Evolutionary conservation across 2,329 filamentous ascomycete species (phyloP), one percentile per base, ranked within the genome.

Genomic region (Dactylellina parvicollis): DNA sequence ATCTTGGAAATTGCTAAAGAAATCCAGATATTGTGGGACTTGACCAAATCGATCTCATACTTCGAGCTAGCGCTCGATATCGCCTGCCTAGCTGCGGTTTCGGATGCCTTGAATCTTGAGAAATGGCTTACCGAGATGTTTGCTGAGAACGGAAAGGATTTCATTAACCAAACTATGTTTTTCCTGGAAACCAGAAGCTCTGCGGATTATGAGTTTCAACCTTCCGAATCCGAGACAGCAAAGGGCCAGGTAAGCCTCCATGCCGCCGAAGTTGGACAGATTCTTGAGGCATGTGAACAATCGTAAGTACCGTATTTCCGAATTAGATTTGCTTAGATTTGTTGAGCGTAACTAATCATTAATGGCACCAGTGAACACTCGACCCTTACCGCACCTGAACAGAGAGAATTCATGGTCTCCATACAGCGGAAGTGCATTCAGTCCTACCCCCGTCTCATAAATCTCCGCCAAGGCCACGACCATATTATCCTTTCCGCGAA

Each of bases 401-500:
- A 87, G 57, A 85, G 90, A 55, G 89, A 94, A 59, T 84, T 96
- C 22, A 92, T 95, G 54, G 83, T 88, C 12, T 87, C 74, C 26
- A 76, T 96, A 26, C 93, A 97, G 81, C 87, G 94, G 30, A 87
- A 89, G 59, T 97, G 93, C 80, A 92, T 99, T 75, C 93, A 93
- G 65, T 90, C 91, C 0, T 99, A 98, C 78, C 96, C 95, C 5
- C 87, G 95, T 44, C 83, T 99, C 28, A 96, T 99, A 83, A 99
- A 99, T 79, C 98, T 96, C 77, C 93, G 92, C 1, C 92, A 96
- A 81, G 92, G 91, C 2, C 93, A 90, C 75, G 92, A 99, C 80
- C 91, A 95, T 66, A 88, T 98, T 42, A 93, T 99, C 76, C 92
- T 98, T 78, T 85, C 86, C 8, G 96, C 96, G 79, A 90, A 92